Base-by-base conservation (phyloP, 805 yeast species). In the Suhomyces prunicola region DNA sequence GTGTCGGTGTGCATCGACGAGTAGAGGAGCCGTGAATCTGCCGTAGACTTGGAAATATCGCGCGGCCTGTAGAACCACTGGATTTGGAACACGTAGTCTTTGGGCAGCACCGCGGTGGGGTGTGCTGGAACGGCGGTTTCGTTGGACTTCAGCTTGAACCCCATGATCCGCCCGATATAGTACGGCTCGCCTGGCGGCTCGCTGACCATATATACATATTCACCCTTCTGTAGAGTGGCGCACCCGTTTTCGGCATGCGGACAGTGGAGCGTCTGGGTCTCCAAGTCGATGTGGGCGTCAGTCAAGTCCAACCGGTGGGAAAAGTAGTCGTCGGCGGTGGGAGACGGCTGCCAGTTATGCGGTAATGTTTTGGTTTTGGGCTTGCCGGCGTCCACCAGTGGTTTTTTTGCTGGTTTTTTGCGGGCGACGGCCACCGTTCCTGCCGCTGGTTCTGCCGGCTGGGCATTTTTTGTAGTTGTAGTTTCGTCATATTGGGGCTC, bases 121-220 rank as follows among this genome's bases (percentile, higher is more conserved):
- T 44, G 22, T 22, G 48, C 13, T 41, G 45, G 42, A n/a, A 50
- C 17, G 29, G 36, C 17, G 12, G 44, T 27, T 7, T 35, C 29
- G 50, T 59, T 29, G 41, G 31, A 36, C 52, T 58, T 64, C 27
- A 46, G 44, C 46, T 61, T 69, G 59, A 91, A 90, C 13, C 92
- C 94, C 76, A 89, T 81, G 40, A 93, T 78, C 42, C 93, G 76
- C 0, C 96, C 98, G 44, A 94, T 81, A 62, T 90, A 89, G 73
- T 88, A 94, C 0, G 98, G 97, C 61, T 90, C 97, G 2, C 96
- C 94, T 0, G 97, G 90, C 1, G 97, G 97, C 67, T 90, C 97
- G 57, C 94, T 84, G 10, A 92, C 79, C 84, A 92, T 84, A 65
- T 88, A 91, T 8, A 91, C 86, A 54, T 77, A 83, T 53, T 91